A percentile compares a stretch with the other conserved stretches of the same genome.
phyloP scores from a whole-genome alignment of 2,329 filamentous ascomycete genomes.

The Aspergillus piperis region DNA sequence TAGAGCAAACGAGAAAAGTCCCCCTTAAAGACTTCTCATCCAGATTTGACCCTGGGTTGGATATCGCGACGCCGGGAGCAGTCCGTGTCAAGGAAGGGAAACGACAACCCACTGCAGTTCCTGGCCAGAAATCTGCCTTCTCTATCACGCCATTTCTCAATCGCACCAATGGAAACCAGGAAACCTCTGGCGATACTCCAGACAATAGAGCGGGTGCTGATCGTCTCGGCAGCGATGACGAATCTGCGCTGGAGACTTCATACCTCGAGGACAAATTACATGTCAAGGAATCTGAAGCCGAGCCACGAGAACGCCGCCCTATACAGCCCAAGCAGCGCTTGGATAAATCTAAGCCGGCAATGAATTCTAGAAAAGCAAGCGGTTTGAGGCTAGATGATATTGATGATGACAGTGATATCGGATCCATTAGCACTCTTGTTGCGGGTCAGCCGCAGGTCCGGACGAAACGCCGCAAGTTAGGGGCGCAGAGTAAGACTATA shows the following conservation, averaged over 20 bases:
- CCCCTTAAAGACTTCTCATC: slow-evolving; percentile 28
- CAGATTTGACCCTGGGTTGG: slow-evolving; percentile 47
- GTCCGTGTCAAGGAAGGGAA: slow-evolving; percentile 57
- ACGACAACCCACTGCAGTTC: slow-evolving; percentile 58
- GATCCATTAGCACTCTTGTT: neutral
- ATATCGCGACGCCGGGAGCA: slow-evolving; percentile 55
- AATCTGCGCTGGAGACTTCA: neutral
- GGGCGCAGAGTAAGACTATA: slow-evolving; percentile 61
- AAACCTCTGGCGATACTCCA: slow-evolving; percentile 31
- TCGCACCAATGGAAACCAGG: slow-evolving; percentile 62
- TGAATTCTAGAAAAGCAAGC: slow-evolving; percentile 16
- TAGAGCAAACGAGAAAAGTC: slow-evolving; percentile 45
- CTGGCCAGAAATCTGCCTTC: slow-evolving; percentile 87
- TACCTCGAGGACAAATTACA: neutral
- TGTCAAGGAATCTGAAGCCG: neutral
- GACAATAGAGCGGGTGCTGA: slow-evolving; percentile 28
- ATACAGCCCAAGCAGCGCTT: neutral
- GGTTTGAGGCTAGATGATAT: slow-evolving; percentile 19
- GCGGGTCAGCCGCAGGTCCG: slow-evolving; percentile 36
- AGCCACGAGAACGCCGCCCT: neutral
- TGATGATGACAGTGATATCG: slow-evolving; percentile 21
- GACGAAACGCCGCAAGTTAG: slow-evolving; percentile 74
- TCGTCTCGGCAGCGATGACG: slow-evolving; percentile 13
- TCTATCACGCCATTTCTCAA: slow-evolving; percentile 94
- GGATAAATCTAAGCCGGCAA: slow-evolving; percentile 8